Percentiles rank a stretch among this genome's conserved stretches.
Conservation (phyloP, 192 early-diverging fungal genomes). For the Rhizophagus clarus region DNA sequence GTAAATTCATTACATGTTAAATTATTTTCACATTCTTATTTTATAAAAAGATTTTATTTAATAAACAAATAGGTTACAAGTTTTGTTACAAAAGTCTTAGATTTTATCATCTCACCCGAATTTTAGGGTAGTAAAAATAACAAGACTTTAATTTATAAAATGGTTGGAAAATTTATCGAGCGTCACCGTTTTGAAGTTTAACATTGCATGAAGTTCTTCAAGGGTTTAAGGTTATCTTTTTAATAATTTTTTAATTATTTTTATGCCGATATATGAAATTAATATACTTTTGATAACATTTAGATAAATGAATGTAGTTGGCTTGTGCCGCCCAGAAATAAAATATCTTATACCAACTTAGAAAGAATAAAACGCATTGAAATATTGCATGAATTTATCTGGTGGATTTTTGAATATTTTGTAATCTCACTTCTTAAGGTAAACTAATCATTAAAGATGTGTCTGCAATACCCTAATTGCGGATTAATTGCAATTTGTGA, state of each 20-base stretch:
- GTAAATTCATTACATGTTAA: not conserved
- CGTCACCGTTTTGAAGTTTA: not conserved
- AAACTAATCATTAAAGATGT: too few species aligned
- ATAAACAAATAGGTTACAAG: not conserved
- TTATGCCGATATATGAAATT: too few species aligned
- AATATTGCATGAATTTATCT: constrained; percentile 17
- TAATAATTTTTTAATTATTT: not conserved
- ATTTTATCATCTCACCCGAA: not conserved
- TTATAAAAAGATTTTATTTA: not conserved
- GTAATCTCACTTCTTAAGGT: not conserved
- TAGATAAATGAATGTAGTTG: constrained; percentile 13
- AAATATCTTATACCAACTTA: not conserved
- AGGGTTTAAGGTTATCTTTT: not conserved
- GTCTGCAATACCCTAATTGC: too few species aligned
- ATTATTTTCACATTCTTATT: not conserved
- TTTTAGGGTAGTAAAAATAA: constrained; percentile 10
- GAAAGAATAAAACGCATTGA: not conserved
- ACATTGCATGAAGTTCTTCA: not conserved
- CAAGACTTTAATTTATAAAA: not conserved
- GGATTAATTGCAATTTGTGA: too few species aligned
- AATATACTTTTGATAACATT: not conserved
- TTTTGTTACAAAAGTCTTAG: not conserved
- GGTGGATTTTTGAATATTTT: constrained; percentile 16
- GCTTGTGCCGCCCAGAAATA: not conserved
- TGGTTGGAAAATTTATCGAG: not conserved